phyloP scores from a whole-genome alignment of 805 yeast genomes.

The Trichomonascus vanleenenianus region DNA sequence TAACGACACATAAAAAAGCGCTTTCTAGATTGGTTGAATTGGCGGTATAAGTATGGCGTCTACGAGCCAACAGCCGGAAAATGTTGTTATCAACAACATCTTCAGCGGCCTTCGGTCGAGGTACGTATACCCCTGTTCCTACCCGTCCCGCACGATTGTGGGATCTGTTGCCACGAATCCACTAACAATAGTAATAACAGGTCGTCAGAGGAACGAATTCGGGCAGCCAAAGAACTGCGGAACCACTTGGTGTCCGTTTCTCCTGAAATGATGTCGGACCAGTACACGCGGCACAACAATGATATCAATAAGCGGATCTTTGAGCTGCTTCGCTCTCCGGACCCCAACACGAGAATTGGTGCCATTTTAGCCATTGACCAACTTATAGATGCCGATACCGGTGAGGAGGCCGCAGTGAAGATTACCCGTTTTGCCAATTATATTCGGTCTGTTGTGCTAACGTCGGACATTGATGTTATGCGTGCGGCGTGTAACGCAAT shows the following conservation, averaged over 20 bases:
- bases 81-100: constrained; percentile 2
- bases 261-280: constrained; percentile 76
- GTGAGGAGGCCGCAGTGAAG: constrained; percentile 76
- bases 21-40: background rate
- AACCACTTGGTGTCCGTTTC: constrained; percentile 64
- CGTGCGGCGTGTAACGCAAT: constrained; percentile 76
- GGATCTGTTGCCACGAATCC: background rate
- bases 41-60: background rate
- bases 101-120: constrained; percentile 4
- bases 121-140: constrained; percentile 1
- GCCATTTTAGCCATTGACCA: constrained; percentile 89
- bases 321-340: constrained; percentile 72
- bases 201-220: constrained; percentile 23
- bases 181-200: constrained; percentile 5
- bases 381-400: constrained; percentile 75
- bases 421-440: constrained; percentile 90
- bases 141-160: background rate
- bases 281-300: constrained; percentile 70
- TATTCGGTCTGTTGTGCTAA: constrained; percentile 67
- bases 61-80: constrained; percentile 2
- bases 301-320: constrained; percentile 82
- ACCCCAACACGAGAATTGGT: constrained; percentile 67
- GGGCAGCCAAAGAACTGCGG: constrained; percentile 64
- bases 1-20: background rate
- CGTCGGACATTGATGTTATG: constrained; percentile 80